Evolutionary conservation across 2,329 filamentous ascomycete species (phyloP).

Genomic region (Xylaria hypoxylon): DNA sequence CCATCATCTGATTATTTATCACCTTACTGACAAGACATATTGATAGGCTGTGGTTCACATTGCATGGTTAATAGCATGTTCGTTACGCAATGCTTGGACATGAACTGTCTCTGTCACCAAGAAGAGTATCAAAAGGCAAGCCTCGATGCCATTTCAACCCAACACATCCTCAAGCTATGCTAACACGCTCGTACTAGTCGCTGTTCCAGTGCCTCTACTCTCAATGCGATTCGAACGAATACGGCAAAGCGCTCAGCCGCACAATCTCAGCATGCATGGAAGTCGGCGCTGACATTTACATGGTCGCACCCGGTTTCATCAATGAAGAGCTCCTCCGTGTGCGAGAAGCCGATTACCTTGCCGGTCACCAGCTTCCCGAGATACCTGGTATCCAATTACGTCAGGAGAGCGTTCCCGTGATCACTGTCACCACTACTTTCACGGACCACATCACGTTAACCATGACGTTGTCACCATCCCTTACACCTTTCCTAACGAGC

Average conservation of each 20-base stretch:
- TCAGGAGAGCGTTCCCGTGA: slow-evolving; percentile 44
- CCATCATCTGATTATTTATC: not conserved
- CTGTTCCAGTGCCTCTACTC: slow-evolving; percentile 51
- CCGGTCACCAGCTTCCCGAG: slow-evolving; percentile 45
- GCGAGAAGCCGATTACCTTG: slow-evolving; percentile 49
- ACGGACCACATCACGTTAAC: slow-evolving; percentile 41
- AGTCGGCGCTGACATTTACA: slow-evolving; percentile 49
- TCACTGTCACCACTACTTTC: slow-evolving; percentile 43
- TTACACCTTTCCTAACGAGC: slow-evolving; percentile 38
- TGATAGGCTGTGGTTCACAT: slow-evolving; percentile 46
- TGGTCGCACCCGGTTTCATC: slow-evolving; percentile 44
- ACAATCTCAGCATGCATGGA: slow-evolving; percentile 48
- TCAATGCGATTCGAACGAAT: slow-evolving; percentile 49
- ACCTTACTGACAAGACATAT: slow-evolving; percentile 26
- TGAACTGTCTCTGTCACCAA: slow-evolving; percentile 48
- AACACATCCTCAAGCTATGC: not conserved
- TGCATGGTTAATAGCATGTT: slow-evolving; percentile 52
- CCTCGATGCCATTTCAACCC: not conserved
- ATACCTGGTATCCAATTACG: slow-evolving; percentile 47
- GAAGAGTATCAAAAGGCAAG: slow-evolving; percentile 48
- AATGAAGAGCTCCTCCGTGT: slow-evolving; percentile 45
- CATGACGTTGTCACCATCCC: slow-evolving; percentile 36
- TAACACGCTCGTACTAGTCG: slow-evolving; percentile 38
- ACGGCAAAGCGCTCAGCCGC: slow-evolving; percentile 47
- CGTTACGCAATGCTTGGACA: slow-evolving; percentile 49